Evolutionary conservation across 805 yeast species (phyloP).

Genomic region (Schwanniomyces sp.): DNA sequence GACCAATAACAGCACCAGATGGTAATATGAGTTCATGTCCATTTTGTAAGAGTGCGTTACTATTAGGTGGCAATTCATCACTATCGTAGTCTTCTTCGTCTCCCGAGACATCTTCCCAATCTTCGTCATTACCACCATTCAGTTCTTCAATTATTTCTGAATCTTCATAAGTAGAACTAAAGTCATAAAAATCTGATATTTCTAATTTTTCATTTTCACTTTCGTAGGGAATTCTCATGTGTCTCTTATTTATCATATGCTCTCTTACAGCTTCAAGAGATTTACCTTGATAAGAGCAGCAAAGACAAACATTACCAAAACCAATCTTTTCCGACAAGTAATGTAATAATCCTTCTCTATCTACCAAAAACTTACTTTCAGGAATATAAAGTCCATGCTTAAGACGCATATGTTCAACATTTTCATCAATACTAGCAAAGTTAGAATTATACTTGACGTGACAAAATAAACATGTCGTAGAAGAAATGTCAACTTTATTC

Average conservation of each 20-base stretch:
- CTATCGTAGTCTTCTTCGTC: slow-evolving; percentile 24
- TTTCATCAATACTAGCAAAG: slow-evolving; percentile 41
- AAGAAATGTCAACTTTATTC: slow-evolving; percentile 47
- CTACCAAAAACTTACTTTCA: slow-evolving; percentile 66
- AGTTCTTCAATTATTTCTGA: slow-evolving; percentile 5
- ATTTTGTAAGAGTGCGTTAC: slow-evolving; percentile 30
- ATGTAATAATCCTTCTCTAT: slow-evolving; percentile 68
- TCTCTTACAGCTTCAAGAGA: slow-evolving; percentile 83
- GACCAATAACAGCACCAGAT: slow-evolving; percentile 43
- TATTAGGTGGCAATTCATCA: slow-evolving; percentile 22
- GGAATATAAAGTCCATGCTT: slow-evolving; percentile 88
- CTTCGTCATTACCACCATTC: slow-evolving; percentile 22
- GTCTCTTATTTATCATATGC: slow-evolving; percentile 83
- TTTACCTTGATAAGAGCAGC: slow-evolving; percentile 83
- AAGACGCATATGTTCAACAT: slow-evolving; percentile 70
- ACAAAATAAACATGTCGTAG: slow-evolving; percentile 53
- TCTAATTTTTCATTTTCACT: slow-evolving; percentile 71
- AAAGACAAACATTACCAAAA: slow-evolving; percentile 78
- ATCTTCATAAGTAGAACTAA: slow-evolving; percentile 58
- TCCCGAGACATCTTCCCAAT: slow-evolving; percentile 43
- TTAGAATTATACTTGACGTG: slow-evolving; percentile 30
- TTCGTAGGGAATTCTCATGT: slow-evolving; percentile 88
- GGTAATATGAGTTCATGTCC: slow-evolving; percentile 43
- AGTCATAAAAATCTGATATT: slow-evolving; percentile 82
- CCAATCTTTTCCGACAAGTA: slow-evolving; percentile 81